Conservation (phyloP, 176 grass and related monocot species). For the Oryza rufipogon region DNA sequence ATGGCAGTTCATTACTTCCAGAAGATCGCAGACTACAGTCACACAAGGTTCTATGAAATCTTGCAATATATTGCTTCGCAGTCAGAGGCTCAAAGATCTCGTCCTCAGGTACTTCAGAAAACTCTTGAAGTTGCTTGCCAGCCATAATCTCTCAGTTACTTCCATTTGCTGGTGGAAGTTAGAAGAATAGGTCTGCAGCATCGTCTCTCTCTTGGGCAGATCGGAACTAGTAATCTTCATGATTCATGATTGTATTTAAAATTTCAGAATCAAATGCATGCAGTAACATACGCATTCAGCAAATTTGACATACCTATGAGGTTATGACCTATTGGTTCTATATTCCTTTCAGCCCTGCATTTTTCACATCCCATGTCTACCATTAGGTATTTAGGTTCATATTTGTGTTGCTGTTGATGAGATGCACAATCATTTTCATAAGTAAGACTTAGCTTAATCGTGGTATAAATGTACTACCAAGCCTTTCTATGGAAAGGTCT, state of each 20-base stretch:
- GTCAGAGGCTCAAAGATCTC: constrained; percentile 41
- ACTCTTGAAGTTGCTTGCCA: constrained; percentile 22
- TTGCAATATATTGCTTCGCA: constrained; percentile 81
- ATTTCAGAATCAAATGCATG: background rate
- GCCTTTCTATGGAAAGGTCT: background rate
- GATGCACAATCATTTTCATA: background rate
- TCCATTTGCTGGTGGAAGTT: constrained; percentile 16
- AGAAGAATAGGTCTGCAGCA: background rate
- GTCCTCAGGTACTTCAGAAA: constrained; percentile 38
- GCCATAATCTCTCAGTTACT: constrained; percentile 16
- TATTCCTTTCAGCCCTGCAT: background rate
- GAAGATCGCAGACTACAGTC: constrained; percentile 62
- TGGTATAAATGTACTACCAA: background rate
- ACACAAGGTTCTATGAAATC: constrained; percentile 81
- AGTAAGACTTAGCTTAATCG: background rate
- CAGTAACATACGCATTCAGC: constrained; percentile 7
- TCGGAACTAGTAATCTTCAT: background rate
- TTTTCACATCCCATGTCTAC: background rate
- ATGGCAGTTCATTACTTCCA: constrained; percentile 63
- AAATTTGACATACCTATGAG: background rate
- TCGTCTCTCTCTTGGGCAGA: background rate
- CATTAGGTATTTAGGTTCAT: background rate
- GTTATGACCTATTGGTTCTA: background rate
- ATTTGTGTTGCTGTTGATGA: background rate
- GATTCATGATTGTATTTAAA: background rate